Evolutionary conservation across 768 basidiomycete genomes (phyloP).

Genomic region (Lactifluus hygrophoroides): DNA sequence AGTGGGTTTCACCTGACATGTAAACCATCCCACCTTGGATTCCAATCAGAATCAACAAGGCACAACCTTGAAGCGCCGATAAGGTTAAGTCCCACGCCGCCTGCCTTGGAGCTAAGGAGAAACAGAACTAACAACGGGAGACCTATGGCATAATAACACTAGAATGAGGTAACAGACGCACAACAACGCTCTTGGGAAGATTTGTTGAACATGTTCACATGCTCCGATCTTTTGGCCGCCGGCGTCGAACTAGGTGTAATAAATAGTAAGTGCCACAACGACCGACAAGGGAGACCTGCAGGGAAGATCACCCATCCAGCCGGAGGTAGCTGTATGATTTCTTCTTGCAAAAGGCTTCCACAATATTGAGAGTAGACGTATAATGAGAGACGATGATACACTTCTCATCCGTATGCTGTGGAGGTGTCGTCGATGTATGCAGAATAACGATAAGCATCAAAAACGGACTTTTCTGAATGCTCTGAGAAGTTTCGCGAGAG

Average conservation of each 20-base stretch:
- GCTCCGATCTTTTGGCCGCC: slow-evolving; percentile 68
- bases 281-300: not conserved
- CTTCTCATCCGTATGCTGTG: slow-evolving; percentile 80
- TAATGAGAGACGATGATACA: slow-evolving; percentile 95
- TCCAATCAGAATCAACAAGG: slow-evolving; percentile 90
- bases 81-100: slow-evolving; percentile 89
- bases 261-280: slow-evolving; percentile 1
- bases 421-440: not conserved
- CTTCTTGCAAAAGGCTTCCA: slow-evolving; percentile 78
- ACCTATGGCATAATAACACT: not conserved
- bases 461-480: slow-evolving; percentile 45
- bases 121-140: slow-evolving; percentile 60
- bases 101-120: slow-evolving; percentile 89
- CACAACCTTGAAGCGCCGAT: slow-evolving; percentile 86
- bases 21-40: slow-evolving; percentile 54
- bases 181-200: slow-evolving; percentile 63
- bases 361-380: slow-evolving; percentile 85
- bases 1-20: not conserved
- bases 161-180: slow-evolving; percentile 31
- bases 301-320: slow-evolving; percentile 64
- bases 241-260: slow-evolving; percentile 55
- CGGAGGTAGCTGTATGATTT: slow-evolving; percentile 71
- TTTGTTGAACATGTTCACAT: slow-evolving; percentile 85
- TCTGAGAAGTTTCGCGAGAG: slow-evolving; percentile 55
- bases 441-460: not conserved